Conservation (phyloP, 176 grass and related monocot genomes). For the Carex scoparia region DNA sequence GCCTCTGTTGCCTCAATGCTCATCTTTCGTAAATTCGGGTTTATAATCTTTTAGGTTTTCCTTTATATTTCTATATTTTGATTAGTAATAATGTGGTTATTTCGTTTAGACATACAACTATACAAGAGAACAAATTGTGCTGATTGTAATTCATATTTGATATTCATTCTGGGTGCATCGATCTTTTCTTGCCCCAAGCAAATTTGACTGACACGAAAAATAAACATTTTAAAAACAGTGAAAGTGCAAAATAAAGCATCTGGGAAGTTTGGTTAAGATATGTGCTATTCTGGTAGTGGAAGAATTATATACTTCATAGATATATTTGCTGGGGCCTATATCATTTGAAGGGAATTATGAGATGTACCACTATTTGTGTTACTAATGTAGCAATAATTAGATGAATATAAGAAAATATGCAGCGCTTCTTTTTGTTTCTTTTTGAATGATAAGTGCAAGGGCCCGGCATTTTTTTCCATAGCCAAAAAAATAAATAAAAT, state of each 20-base stretch:
- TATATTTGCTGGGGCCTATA: background rate
- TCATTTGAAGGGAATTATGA: constrained; percentile 8
- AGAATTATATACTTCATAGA: background rate
- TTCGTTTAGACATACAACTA: background rate
- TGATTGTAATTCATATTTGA: background rate
- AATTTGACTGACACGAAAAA: background rate
- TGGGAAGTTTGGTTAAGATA: background rate
- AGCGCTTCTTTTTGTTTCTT: background rate
- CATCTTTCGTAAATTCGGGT: background rate
- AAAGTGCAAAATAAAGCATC: background rate
- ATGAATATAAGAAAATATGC: background rate
- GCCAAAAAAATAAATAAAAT: too few relatives aligned
- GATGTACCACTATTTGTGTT: background rate
- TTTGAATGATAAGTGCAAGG: background rate
- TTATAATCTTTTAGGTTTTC: background rate
- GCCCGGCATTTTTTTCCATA: too few relatives aligned
- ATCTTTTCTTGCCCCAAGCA: background rate
- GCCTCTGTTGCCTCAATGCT: background rate
- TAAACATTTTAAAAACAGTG: background rate
- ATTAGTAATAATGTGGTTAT: background rate
- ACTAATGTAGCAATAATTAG: background rate
- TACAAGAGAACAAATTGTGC: background rate
- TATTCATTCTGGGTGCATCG: background rate
- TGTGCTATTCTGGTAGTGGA: background rate
- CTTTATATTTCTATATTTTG: background rate